These are phyloP conservation scores for Trichothecium sympodiale DNA, from an alignment of 2,329 filamentous ascomycete genomes.

Conservation along the genomic window DNA sequence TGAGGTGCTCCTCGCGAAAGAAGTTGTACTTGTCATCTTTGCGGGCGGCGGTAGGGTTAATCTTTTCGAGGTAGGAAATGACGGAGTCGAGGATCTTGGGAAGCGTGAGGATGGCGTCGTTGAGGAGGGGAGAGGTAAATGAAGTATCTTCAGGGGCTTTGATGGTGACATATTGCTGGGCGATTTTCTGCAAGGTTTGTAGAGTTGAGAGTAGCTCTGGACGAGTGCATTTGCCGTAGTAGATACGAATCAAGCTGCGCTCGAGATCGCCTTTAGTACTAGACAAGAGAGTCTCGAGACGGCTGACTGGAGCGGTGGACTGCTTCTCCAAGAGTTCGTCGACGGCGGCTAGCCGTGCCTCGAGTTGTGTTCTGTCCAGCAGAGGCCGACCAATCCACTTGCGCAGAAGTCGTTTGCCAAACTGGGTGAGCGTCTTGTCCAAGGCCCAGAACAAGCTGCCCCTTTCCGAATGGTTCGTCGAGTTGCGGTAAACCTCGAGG, in stretches of 20 bases:
- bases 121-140: slow-evolving; percentile 61
- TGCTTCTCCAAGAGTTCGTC: slow-evolving; percentile 69
- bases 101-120: slow-evolving; percentile 60
- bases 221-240: slow-evolving; percentile 90
- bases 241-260: slow-evolving; percentile 86
- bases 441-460: slow-evolving; percentile 94
- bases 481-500: slow-evolving; percentile 90
- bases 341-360: slow-evolving; percentile 73
- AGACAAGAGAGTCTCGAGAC: slow-evolving; percentile 59
- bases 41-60: slow-evolving; percentile 74
- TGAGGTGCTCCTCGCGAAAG: slow-evolving; percentile 80
- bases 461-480: slow-evolving; percentile 73
- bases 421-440: slow-evolving; percentile 82
- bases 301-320: slow-evolving; percentile 57
- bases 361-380: slow-evolving; percentile 61
- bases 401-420: slow-evolving; percentile 75
- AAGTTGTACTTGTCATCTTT: slow-evolving; percentile 90
- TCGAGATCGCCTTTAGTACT: slow-evolving; percentile 75
- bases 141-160: slow-evolving; percentile 54
- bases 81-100: slow-evolving; percentile 68
- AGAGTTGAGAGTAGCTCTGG: slow-evolving; percentile 78
- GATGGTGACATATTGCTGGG: slow-evolving; percentile 62
- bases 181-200: slow-evolving; percentile 74
- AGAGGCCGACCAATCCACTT: slow-evolving; percentile 94
- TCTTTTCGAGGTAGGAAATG: slow-evolving; percentile 65